Conservation (phyloP, 2,329 filamentous ascomycete species). For the Albifimbria verrucaria region DNA sequence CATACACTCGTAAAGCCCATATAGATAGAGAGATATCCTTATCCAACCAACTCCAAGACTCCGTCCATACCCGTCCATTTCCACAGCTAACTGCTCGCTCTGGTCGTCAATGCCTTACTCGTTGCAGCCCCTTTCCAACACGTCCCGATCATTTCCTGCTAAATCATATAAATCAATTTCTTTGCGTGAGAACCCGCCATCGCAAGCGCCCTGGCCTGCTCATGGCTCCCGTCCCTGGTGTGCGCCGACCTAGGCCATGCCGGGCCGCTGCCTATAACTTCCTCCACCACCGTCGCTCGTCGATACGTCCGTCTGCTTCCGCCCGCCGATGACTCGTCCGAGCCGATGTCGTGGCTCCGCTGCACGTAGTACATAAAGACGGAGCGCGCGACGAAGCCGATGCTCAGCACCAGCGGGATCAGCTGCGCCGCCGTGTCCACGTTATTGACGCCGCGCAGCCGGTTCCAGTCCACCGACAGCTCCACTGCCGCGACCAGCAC, state of each 20-base stretch:
- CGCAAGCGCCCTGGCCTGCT: no score
- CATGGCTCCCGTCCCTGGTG: not conserved
- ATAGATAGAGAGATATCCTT: not conserved
- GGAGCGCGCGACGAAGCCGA: constrained; percentile 22
- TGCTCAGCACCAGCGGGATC: constrained; percentile 27
- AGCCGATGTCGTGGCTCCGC: constrained; percentile 3
- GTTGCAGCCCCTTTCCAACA: not conserved
- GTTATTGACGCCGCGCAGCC: constrained; percentile 16
- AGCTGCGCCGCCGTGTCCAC: constrained; percentile 25
- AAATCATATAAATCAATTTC: no score
- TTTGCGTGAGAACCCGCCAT: no score
- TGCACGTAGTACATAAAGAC: constrained; percentile 17
- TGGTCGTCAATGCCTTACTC: no score
- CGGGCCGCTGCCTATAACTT: constrained; percentile 1
- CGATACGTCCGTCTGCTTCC: not conserved
- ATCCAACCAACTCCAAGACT: not conserved
- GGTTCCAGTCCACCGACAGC: constrained; percentile 30
- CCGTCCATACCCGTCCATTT: no score
- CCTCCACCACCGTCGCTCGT: constrained; percentile 1
- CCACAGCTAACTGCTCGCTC: no score
- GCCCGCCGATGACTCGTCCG: not conserved
- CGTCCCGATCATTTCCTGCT: not conserved
- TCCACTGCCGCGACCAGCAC: constrained; percentile 28
- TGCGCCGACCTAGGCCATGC: not conserved
- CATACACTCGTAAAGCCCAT: not conserved